Base-by-base conservation (phyloP, 2,329 filamentous ascomycete species). In the Hypoxylon sp. region DNA sequence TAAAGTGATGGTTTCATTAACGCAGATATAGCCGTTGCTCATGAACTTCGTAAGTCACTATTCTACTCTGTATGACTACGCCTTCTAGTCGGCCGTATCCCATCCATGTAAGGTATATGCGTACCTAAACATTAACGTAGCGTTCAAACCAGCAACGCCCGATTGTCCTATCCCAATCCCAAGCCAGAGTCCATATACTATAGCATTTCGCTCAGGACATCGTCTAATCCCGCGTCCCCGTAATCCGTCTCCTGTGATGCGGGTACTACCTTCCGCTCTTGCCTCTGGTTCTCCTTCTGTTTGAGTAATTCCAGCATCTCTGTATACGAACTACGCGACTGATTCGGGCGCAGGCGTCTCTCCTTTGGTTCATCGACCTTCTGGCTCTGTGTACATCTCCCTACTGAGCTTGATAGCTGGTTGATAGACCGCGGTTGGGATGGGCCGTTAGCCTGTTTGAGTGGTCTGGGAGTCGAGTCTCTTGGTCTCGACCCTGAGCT, bases 211-310 rank as follows among this genome's bases (percentile, higher is more conserved):
- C 25, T 59, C 10, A 72, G 52, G 5, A 63, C 62, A 13, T 71
- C 68, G 21, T 75, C 73, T 43, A 72, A 62, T 32, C 62, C 68
- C 9, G 61, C 59, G 11, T 76, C 75, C 5, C 75, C 75, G 21
- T 77, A 77, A 25, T 77, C 75, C 19, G 75, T 77, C 50, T 75
- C 75, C 48, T 76, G 75, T 1, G 75, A 76, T 9, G 71, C 72
- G 10, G 65, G 11, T 7, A 65, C 19, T 10, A 23, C 53, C 14
- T 57, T 28, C 32, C 61, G 36, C 23, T 62, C 60, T 46, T 60
- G 63, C 30, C 60, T 65, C 38, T 53, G 17, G 17, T 32, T 62
- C 41, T 66, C 59, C 11, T 63, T 58, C 13, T 28, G 51, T 14
- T 68, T 58, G 10, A 67, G 46, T 19, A 67, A 38, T 21, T 65